Base-by-base conservation (phyloP, 345 rosid species). In the thale cress (Arabidopsis thaliana) region DNA sequence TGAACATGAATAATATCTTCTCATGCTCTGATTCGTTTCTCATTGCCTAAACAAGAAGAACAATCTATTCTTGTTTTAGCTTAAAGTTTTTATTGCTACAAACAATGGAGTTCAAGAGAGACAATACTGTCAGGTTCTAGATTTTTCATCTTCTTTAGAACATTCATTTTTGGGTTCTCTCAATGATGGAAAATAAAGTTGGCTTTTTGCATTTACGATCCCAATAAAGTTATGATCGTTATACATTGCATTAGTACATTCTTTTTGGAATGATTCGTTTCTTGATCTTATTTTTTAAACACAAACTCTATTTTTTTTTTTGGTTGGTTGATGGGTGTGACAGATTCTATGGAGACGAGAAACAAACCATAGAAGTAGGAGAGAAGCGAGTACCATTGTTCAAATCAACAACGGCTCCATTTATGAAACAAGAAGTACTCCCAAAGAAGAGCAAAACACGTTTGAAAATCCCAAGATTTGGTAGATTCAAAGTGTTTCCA, bases 61-160 rank as follows among this genome's bases (percentile, higher is more conserved):
- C 24, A 60, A 40, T 22, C 62, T 71, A 14, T 51, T 67, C 55
- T 63, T 62, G 45, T 22, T 70, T 11, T 25, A 25, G 28, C 28
- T 75, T 28, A 4, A 5, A 14, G 46, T 13, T 45, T 40, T 3
- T 1, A 7, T 6, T 9, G 32, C 32, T 9, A 22, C 13, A 69
- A 60, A n/a, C 62, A 88, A 88, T 86, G 93, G 85, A 80, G 65
- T 80, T 81, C 46, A 82, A 84, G 63, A 83, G 82, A 67, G 83
- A 80, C 78, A 89, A 79, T 60, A 73, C 81, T 64, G 86, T 87
- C 81, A 87, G 91, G 92, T 86, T 66, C 24, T 71, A 5, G 38
- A 45, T 28, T 80, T 59, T 48, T 60, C 38, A 52, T 65, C 53
- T 12, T 49, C 4, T 46, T 46, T 20, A 22, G 12, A 20, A 7